phyloP scores from a whole-genome alignment of 176 grass and related monocot genomes.

The Pontederia paniculata region DNA sequence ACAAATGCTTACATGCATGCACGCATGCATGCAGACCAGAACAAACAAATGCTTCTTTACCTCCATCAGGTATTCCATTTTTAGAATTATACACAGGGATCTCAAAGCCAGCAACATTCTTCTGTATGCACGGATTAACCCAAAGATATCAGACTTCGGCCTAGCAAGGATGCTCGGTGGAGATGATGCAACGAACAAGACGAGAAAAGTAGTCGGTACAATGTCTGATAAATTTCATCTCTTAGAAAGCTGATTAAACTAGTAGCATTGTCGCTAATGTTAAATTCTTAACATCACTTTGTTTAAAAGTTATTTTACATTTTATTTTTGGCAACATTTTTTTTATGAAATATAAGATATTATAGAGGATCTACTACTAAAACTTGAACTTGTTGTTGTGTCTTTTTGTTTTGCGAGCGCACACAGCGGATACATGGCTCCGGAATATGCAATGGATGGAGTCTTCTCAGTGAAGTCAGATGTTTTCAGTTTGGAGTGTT shows the following conservation, averaged over 20 bases:
- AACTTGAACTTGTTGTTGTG: too few relatives aligned
- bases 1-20: too few relatives aligned
- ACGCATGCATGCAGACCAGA: neutral
- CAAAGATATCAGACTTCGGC: too few relatives aligned
- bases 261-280: too few relatives aligned
- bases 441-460: neutral
- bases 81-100: neutral
- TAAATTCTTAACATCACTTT: neutral
- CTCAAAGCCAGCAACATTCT: too few relatives aligned
- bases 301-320: too few relatives aligned
- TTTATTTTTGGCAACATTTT: too few relatives aligned
- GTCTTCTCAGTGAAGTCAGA: neutral
- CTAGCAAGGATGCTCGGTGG: neutral
- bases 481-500: slow-evolving; percentile 1
- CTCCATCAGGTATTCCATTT: neutral
- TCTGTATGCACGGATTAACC: too few relatives aligned
- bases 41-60: neutral
- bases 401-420: too few relatives aligned
- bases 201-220: neutral
- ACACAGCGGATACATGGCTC: neutral
- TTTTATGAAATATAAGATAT: too few relatives aligned
- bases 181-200: neutral
- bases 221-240: neutral
- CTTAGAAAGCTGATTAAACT: neutral
- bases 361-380: too few relatives aligned